Base-by-base conservation (phyloP, 768 basidiomycete genomes). In the Rickenella mellea region DNA sequence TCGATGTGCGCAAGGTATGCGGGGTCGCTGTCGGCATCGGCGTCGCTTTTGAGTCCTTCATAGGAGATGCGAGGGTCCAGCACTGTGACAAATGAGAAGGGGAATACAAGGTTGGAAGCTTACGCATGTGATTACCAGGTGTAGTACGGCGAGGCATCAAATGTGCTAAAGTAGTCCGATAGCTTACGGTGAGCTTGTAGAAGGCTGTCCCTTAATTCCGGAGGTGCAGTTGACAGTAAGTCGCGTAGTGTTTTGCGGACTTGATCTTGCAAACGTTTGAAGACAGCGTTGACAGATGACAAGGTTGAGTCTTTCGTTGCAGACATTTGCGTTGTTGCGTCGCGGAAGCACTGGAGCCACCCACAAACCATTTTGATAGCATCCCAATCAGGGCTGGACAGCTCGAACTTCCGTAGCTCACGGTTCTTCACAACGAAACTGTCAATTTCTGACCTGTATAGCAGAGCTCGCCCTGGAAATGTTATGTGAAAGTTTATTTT, bases 271-370 rank as follows among this genome's bases (percentile, higher is more conserved):
- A 67, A 56, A 3, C 58, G 56, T 1, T 53, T 45, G 37, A 64
- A 65, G 14, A 63, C 49, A 0, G 62, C 60, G 44, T 63, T 60
- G 0, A 51, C 50, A 0, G 55, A 56, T 4, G 61, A 66, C 1
- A 65, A 46, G 52, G 60, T 65, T 0, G 63, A 50, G 2, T 40
- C 32, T 27, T 50, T 53, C 1, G 59, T 63, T 9, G 59, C 36
- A 0, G 60, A 63, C 61, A 63, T 64, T 35, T 60, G 47, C 0
- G 54, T 56, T 4, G 61, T 64, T 12, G 63, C 62, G 19, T 37
- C 32, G 5, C 55, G 51, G 39, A 60, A 66, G 8, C 43, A 37
- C 19, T 52, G 22, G 1, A 66, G 48, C 62, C 61, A 65, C 0
- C 38, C 24, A 1, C 45, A 26, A 9, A 60, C 51, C n/a, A 48